These are phyloP conservation scores for Cutaneotrichosporon mucoides DNA, from an alignment of 1,284 basidiomycete genomes.

Conservation along the genomic window DNA sequence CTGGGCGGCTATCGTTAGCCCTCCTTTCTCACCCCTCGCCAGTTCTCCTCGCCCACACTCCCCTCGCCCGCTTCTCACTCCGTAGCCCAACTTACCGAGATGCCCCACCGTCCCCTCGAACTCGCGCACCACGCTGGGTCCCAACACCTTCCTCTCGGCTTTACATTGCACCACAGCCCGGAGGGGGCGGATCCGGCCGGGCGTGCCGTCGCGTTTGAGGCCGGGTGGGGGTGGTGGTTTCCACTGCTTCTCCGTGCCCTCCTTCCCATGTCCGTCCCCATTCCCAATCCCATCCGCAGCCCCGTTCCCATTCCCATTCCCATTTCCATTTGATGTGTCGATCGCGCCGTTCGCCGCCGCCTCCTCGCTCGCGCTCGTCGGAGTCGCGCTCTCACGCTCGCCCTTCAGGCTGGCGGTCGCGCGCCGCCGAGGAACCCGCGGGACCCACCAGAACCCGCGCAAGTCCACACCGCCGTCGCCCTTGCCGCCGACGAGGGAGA, in stretches of 20 bases:
- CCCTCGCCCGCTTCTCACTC: constrained; percentile 11
- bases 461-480: constrained; percentile 83
- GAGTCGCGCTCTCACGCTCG: too few species aligned
- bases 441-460: constrained; percentile 89
- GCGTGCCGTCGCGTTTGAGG: background rate
- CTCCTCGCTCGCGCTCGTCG: too few species aligned
- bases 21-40: background rate
- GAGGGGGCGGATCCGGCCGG: constrained; percentile 49
- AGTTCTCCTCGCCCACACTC: background rate
- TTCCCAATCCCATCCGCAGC: too few species aligned
- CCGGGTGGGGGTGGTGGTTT: background rate
- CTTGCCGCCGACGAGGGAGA: constrained; percentile 67
- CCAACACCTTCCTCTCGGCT: constrained; percentile 71
- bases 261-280: too few species aligned
- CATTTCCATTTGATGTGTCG: background rate
- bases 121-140: constrained; percentile 76
- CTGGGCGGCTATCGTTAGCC: background rate
- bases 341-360: background rate
- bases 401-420: background rate
- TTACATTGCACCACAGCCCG: constrained; percentile 88
- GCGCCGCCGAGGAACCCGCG: constrained; percentile 33
- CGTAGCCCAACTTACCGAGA: constrained; percentile 14
- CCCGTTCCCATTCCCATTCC: background rate
- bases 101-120: constrained; percentile 70
- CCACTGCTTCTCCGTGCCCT: background rate